These are phyloP conservation scores for Endoconidiophora polonica DNA, from an alignment of 2,329 filamentous ascomycete genomes.

Conservation along the genomic window DNA sequence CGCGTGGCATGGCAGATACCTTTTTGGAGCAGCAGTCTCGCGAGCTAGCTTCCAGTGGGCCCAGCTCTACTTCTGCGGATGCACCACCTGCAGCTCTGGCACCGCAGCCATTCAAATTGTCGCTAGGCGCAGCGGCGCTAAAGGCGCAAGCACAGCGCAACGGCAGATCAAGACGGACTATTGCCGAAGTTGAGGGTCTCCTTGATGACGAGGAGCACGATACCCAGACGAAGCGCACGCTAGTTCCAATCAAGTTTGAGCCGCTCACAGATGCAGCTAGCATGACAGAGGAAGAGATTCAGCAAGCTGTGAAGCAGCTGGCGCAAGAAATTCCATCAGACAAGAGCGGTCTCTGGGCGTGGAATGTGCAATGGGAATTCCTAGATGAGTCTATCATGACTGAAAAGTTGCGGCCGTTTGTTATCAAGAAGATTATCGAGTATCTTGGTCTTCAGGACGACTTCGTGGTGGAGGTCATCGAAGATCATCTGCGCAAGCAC, in stretches of 20 bases:
- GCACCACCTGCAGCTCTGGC: constrained; percentile 26
- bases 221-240: constrained; percentile 50
- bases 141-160: constrained; percentile 41
- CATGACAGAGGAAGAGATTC: constrained; percentile 75
- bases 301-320: constrained; percentile 62
- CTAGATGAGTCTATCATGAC: constrained; percentile 66
- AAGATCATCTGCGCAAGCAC: constrained; percentile 66
- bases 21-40: constrained; percentile 76
- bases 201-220: constrained; percentile 89
- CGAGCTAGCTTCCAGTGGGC: constrained; percentile 35
- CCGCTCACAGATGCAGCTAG: constrained; percentile 41
- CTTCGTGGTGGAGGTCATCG: constrained; percentile 81
- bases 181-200: constrained; percentile 85
- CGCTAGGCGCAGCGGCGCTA: constrained; percentile 75
- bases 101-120: constrained; percentile 79
- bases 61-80: constrained; percentile 7
- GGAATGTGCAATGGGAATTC: constrained; percentile 83
- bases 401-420: constrained; percentile 81
- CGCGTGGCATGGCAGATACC: constrained; percentile 70
- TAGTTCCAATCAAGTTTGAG: constrained; percentile 72
- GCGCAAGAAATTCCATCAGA: constrained; percentile 82
- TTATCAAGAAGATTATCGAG: constrained; percentile 96
- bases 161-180: constrained; percentile 52
- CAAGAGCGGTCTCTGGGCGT: constrained; percentile 76
- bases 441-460: constrained; percentile 93